phyloP scores from a whole-genome alignment of 2,329 filamentous ascomycete species.

The Raffaelea ambrosiae region DNA sequence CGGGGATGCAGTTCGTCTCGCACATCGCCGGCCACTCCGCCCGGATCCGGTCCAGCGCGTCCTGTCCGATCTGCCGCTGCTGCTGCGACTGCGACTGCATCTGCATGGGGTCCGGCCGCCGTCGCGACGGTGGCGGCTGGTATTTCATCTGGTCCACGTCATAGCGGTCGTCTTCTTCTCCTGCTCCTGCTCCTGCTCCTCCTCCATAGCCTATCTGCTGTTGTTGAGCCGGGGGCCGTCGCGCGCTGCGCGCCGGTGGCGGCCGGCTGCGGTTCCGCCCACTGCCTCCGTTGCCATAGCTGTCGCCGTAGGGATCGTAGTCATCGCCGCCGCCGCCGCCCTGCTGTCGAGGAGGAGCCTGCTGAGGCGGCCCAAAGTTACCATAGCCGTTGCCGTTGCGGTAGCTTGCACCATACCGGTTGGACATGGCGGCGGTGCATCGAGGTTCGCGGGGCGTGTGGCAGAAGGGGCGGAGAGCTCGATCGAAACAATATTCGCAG shows the following conservation, averaged over 20 bases:
- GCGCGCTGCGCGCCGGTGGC: slow-evolving; percentile 16
- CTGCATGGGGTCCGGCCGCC: slow-evolving; percentile 7
- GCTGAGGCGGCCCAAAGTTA: slow-evolving; percentile 25
- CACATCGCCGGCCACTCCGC: slow-evolving; percentile 90
- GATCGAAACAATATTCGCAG: too few relatives aligned
- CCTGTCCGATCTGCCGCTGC: slow-evolving; percentile 42
- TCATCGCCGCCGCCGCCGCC: slow-evolving; percentile 30
- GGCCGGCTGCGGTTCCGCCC: slow-evolving; percentile 21
- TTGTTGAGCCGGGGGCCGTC: background rate
- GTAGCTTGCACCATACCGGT: slow-evolving; percentile 39
- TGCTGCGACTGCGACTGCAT: slow-evolving; percentile 15
- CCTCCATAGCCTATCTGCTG: too few relatives aligned
- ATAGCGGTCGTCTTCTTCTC: background rate
- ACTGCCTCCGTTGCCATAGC: slow-evolving; percentile 34
- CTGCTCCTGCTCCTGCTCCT: too few relatives aligned
- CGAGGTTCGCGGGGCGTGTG: too few relatives aligned
- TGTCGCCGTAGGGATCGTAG: slow-evolving; percentile 41
- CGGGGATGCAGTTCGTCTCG: slow-evolving; percentile 77
- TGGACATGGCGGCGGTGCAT: slow-evolving; percentile 31
- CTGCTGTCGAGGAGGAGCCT: slow-evolving; percentile 6
- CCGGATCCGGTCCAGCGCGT: slow-evolving; percentile 73
- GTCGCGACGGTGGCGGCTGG: background rate
- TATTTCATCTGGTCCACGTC: slow-evolving; percentile 1
- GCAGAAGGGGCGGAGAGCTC: too few relatives aligned
- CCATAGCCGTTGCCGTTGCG: slow-evolving; percentile 37